Evolutionary conservation across 495 filamentous ascomycete species (phyloP).

Genomic region (Jackrogersella multiformis): DNA sequence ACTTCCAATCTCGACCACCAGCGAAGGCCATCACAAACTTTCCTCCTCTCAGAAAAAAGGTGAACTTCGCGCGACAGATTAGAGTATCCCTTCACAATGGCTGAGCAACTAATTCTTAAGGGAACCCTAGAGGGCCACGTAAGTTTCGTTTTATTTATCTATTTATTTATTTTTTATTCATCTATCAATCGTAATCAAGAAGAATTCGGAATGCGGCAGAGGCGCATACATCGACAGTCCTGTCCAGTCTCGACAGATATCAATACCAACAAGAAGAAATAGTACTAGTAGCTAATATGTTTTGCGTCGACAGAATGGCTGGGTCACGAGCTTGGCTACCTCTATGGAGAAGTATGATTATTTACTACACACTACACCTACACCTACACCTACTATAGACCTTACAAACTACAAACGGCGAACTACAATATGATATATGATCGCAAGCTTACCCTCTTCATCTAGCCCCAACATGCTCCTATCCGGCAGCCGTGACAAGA

Average conservation of each 20-base stretch:
- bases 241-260: neutral
- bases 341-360: conserved; percentile 94
- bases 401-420: too few species aligned
- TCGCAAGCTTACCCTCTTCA: conserved; percentile 42
- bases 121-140: conserved; percentile 97
- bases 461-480: conserved; percentile 99
- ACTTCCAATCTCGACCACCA: conserved; percentile 23
- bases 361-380: too few species aligned
- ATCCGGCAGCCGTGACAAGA: conserved; percentile 96
- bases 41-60: conserved; percentile 30
- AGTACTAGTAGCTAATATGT: conserved; percentile 35
- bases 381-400: too few species aligned
- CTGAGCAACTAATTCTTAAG: conserved; percentile 96
- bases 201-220: neutral
- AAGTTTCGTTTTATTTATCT: too few species aligned
- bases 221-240: too few species aligned
- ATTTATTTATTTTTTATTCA: too few species aligned
- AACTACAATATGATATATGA: conserved; percentile 8
- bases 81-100: conserved; percentile 64
- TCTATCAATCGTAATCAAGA: conserved; percentile 5
- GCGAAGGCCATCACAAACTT: conserved; percentile 35
- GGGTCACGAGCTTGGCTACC: conserved; percentile 90
- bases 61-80: conserved; percentile 41
- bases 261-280: conserved; percentile 14
- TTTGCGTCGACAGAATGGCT: conserved; percentile 62